Evolutionary conservation across 805 yeast genomes (phyloP).

Genomic region (Osmozyma mogii): DNA sequence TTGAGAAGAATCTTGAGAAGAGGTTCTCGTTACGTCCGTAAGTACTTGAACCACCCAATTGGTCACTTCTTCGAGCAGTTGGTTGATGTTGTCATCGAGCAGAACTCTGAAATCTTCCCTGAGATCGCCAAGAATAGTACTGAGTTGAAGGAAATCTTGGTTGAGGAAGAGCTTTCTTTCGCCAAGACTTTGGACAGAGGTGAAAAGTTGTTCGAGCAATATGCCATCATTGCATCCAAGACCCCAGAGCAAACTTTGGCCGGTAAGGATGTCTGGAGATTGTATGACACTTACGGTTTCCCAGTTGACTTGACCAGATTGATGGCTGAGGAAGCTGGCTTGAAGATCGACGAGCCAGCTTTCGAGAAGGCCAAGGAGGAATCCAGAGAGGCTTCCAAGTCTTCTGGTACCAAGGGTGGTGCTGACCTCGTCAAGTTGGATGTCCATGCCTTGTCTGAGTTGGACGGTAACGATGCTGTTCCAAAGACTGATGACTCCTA

Average conservation of each 20-base stretch:
- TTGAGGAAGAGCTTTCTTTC: slow-evolving; percentile 94
- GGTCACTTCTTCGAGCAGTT: slow-evolving; percentile 89
- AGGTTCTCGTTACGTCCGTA: slow-evolving; percentile 95
- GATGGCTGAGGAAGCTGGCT: slow-evolving; percentile 98
- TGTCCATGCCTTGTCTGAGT: slow-evolving; percentile 77
- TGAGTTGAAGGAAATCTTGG: slow-evolving; percentile 79
- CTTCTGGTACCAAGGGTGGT: slow-evolving; percentile 56
- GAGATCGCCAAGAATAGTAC: slow-evolving; percentile 68
- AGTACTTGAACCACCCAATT: slow-evolving; percentile 91
- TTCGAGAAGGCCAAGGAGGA: slow-evolving; percentile 86
- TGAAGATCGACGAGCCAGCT: slow-evolving; percentile 84
- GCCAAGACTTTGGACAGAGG: slow-evolving; percentile 96
- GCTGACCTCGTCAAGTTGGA: slow-evolving; percentile 68
- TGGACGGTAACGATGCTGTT: slow-evolving; percentile 50
- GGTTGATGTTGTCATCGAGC: slow-evolving; percentile 87
- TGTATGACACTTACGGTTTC: slow-evolving; percentile 97
- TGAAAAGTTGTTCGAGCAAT: slow-evolving; percentile 90
- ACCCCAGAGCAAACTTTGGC: slow-evolving; percentile 68
- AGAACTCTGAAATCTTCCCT: slow-evolving; percentile 85
- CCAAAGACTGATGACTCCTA: slow-evolving; percentile 77
- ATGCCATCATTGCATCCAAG: slow-evolving; percentile 75
- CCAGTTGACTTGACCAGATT: slow-evolving; percentile 96
- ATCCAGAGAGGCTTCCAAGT: slow-evolving; percentile 93
- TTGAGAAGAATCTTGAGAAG: slow-evolving; percentile 94
- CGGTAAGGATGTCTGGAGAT: slow-evolving; percentile 97